Percentiles rank a stretch among this genome's conserved stretches.
These are phyloP conservation scores for Samsoniella hepiali DNA, from an alignment of 2,329 filamentous ascomycete species.

Conservation along the genomic window DNA sequence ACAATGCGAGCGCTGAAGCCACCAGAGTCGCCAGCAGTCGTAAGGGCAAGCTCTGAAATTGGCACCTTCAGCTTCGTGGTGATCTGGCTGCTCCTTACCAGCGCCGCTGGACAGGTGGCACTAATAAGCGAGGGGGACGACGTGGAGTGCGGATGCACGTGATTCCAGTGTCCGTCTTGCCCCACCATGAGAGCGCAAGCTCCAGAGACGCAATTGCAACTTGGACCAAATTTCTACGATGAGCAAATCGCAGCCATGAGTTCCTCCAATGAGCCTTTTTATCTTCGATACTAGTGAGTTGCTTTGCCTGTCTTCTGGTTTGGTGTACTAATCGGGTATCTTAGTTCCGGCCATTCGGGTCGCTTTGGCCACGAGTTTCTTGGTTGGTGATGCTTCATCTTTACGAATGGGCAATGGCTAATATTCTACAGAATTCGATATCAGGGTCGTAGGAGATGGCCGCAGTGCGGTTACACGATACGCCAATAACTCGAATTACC, in stretches of 20 bases:
- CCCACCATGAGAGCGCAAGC: constrained; percentile 21
- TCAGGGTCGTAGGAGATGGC: constrained; percentile 87
- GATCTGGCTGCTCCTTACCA: constrained; percentile 36
- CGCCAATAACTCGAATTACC: constrained; percentile 99
- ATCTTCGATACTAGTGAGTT: constrained; percentile 93
- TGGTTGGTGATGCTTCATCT: constrained; percentile 49
- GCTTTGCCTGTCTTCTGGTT: constrained; percentile 15
- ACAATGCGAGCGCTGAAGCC: constrained; percentile 29
- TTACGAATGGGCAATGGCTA: constrained; percentile 10
- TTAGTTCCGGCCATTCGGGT: constrained; percentile 92
- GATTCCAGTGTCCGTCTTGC: constrained; percentile 23
- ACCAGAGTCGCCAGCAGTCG: constrained; percentile 30
- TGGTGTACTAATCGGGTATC: constrained; percentile 13
- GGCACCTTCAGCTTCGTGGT: constrained; percentile 32
- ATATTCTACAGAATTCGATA: constrained; percentile 76
- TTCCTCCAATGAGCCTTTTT: constrained; percentile 77
- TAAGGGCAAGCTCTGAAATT: constrained; percentile 28
- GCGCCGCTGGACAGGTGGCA: constrained; percentile 40
- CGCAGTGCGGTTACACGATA: constrained; percentile 92
- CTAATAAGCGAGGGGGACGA: constrained; percentile 27
- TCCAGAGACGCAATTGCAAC: neutral
- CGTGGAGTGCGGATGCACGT: constrained; percentile 32
- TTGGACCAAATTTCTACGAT: constrained; percentile 6
- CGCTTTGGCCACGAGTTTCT: constrained; percentile 98
- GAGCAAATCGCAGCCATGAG: constrained; percentile 49